Base-by-base conservation (phyloP, 257 asterid species). In the Cruciata laevipes region DNA sequence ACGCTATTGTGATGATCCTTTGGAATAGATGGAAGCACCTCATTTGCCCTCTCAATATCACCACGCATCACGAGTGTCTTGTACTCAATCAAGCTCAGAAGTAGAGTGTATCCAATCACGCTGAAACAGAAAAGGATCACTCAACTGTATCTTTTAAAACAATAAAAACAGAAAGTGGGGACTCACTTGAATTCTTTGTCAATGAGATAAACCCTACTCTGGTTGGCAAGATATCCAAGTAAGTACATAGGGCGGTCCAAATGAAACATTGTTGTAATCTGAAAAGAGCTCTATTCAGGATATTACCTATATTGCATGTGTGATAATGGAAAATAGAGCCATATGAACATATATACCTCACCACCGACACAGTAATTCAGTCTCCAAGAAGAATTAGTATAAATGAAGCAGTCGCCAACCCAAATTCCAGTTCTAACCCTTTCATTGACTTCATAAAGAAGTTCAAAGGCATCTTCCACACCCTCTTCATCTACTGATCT, bases 381-480 rank as follows among this genome's bases (percentile, higher is more conserved):
- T 72, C 95, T 90, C 98, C 96, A 94, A 57, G 99, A 87, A 69
- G 99, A 82, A 77, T 91, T 94, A 71, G 74, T 94, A 84, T 94
- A 94, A 74, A 94, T 94, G 76, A 94, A 94, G 78, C 99, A 94
- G 77, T 94, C 99, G 67, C 99, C 99, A 61, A 94, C 98, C 99
- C 99, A 94, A 58, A 91, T 58, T 71, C 98, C 99, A 82, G 99
- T 90, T 69, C 97, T 83, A 24, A 87, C 98, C 65, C 99, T 86
- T 83, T 94, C 99, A 84, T 86, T 89, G 66, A 94, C 82, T 77
- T 90, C 98, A 83, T 87, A 86, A 69, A 94, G 90, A 73, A 84
- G 94, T 82, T 89, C 99, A 83, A 94, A 94, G 65, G 99, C 99
- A 79, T 94, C 99, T 77, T 90, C 99, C 65, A 90, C 94, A 2